phyloP scores from a whole-genome alignment of 306 rosid species.

The Benincasa hispida region DNA sequence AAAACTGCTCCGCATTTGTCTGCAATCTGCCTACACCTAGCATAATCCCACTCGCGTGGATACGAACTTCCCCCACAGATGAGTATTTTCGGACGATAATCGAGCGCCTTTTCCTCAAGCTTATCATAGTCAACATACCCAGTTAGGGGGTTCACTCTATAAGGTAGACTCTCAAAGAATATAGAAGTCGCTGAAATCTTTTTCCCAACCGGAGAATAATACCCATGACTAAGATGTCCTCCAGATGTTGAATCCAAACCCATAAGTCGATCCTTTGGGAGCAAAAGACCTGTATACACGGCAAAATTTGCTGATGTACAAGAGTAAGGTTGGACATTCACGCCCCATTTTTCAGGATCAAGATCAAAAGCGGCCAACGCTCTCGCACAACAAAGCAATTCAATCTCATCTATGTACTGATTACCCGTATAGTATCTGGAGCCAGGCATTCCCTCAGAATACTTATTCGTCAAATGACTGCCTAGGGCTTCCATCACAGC shows the following conservation, averaged over 20 bases:
- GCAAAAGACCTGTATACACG: constrained; percentile 61
- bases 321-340: constrained; percentile 84
- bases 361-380: constrained; percentile 62
- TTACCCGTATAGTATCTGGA: constrained; percentile 62
- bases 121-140: constrained; percentile 66
- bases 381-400: constrained; percentile 59
- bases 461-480: constrained; percentile 70
- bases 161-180: constrained; percentile 63
- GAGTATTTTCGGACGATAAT: constrained; percentile 69
- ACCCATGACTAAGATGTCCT: constrained; percentile 88
- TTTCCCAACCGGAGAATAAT: constrained; percentile 58
- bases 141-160: constrained; percentile 62
- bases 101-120: constrained; percentile 74
- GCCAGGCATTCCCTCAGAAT: constrained; percentile 83
- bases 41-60: constrained; percentile 80
- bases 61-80: constrained; percentile 87
- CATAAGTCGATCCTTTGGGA: constrained; percentile 69
- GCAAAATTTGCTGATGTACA: constrained; percentile 82
- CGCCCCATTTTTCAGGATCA: constrained; percentile 67
- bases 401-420: constrained; percentile 65
- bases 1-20: constrained; percentile 70
- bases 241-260: constrained; percentile 83
- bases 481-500: constrained; percentile 92
- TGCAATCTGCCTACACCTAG: constrained; percentile 52
- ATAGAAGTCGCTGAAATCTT: constrained; percentile 62